Percentiles rank a stretch among this genome's conserved stretches.
Conservation (phyloP, 73 alveolate species). For the Halteria grandinella region DNA sequence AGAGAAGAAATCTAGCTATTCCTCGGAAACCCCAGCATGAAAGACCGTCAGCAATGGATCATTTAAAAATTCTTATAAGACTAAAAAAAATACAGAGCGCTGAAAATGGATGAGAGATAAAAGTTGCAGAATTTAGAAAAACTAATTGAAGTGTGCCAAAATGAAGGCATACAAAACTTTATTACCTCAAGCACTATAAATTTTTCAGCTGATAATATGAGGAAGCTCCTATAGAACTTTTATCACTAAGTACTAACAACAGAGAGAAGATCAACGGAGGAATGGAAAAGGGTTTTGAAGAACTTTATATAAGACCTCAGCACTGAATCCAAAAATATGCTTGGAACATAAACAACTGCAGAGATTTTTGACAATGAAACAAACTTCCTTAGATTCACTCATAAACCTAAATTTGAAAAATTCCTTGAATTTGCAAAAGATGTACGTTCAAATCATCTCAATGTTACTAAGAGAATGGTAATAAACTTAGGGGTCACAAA, state of each 20-base stretch:
- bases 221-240: not conserved
- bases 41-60: not conserved
- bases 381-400: not conserved
- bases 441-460: too few relatives aligned
- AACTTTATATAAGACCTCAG: not conserved
- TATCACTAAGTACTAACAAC: not conserved
- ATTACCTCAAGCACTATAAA: not conserved
- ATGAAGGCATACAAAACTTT: not conserved
- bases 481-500: not conserved
- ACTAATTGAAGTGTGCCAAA: not conserved
- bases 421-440: not conserved
- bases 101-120: too few relatives aligned
- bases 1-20: not conserved
- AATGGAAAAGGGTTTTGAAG: not conserved
- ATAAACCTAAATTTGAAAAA: not conserved
- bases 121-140: not conserved
- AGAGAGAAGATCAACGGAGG: not conserved
- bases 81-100: not conserved
- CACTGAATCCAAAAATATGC: not conserved
- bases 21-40: conserved; percentile 7
- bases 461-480: not conserved
- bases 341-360: not conserved
- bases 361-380: not conserved
- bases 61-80: not conserved
- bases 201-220: conserved; percentile 4